Evolutionary conservation across 225 moss, liverwort and hornwort genomes (phyloP), one percentile per base, ranked within the genome.

Genomic region (Antitrichia curtipendula): DNA sequence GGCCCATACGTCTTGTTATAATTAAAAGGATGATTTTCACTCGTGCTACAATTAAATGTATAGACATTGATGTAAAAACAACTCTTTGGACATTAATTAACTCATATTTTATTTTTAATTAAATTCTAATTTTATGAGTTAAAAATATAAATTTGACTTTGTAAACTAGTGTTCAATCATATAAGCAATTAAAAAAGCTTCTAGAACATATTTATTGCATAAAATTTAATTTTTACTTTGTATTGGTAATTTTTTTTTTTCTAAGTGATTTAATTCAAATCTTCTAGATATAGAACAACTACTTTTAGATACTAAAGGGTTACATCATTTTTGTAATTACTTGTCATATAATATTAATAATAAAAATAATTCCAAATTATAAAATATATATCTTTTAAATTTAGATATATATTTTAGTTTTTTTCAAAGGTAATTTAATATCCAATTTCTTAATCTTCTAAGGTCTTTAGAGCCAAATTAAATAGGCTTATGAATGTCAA

Each of bases 11-110:
- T n/a, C n/a, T n/a, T n/a, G n/a, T n/a, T n/a, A n/a, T n/a, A n/a
- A 68, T 13, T 40, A 23, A 13, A 40, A 40, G 13, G 23, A 69
- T 25, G 13, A 40, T 13, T 41, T 69, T 69, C 3, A 14, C 3
- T 40, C 5, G 2, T 40, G 24, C 14, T 69, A 25, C 40, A 41
- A 41, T 40, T 8, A 38, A n/a, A 38, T n/a, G 11, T 66, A 4
- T 8, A 13, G 22, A 40, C 13, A 69, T 69, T 24, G 25, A 40
- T 40, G 16, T 3, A 27, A 5, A 16, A 27, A 9, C 8, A 43
- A 16, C 0, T 9, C 15, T 27, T 27, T n/a, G 0, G 3, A 2
- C 9, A 71, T 43, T 16, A 7, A 0, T 71, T 43, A 71, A 1
- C 0, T 43, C 16, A 45, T 71, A 27, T 28, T 27, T 9, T 71